Percentiles rank a stretch among this genome's conserved stretches.
Conservation (phyloP, 177 flowering plant genomes). For the Tripterygium wilfordii region DNA sequence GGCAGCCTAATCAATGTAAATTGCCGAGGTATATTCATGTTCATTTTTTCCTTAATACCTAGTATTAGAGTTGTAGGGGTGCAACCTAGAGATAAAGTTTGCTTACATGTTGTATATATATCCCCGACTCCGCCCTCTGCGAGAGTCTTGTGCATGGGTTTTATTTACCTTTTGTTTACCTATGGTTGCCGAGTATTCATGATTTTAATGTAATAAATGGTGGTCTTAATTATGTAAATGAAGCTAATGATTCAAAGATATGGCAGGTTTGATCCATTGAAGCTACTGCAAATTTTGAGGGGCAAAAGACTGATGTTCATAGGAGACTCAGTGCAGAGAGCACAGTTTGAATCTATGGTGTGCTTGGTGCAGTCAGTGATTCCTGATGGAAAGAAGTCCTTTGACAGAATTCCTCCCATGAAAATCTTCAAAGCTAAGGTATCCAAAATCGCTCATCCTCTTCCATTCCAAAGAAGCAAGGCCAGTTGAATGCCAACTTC, state of each 20-base stretch:
- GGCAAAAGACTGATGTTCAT: slow-evolving; percentile 76
- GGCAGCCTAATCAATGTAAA: slow-evolving; percentile 72
- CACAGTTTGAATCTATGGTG: slow-evolving; percentile 84
- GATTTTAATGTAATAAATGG: no score
- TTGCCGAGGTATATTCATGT: slow-evolving; percentile 53
- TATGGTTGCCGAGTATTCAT: no score
- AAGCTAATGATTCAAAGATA: not conserved
- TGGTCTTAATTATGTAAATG: no score
- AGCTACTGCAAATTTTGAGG: slow-evolving; percentile 62
- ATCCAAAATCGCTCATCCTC: not conserved
- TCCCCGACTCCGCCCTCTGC: no score
- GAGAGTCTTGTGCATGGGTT: no score
- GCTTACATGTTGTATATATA: no score
- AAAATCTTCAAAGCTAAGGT: slow-evolving; percentile 81
- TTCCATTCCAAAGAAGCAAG: no score
- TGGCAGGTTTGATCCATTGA: slow-evolving; percentile 70
- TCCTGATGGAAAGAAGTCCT: slow-evolving; percentile 61
- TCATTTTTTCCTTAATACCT: no score
- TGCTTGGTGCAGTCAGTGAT: slow-evolving; percentile 77
- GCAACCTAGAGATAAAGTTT: no score
- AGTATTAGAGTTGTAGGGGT: no score
- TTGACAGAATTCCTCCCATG: slow-evolving; percentile 66
- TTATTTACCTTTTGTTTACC: no score
- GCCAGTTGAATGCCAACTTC: no score
- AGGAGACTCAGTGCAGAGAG: slow-evolving; percentile 89